Percentiles rank a stretch among this genome's conserved stretches.
Evolutionary conservation across 306 rosid species (phyloP).

Genomic region (Alnus glutinosa): DNA sequence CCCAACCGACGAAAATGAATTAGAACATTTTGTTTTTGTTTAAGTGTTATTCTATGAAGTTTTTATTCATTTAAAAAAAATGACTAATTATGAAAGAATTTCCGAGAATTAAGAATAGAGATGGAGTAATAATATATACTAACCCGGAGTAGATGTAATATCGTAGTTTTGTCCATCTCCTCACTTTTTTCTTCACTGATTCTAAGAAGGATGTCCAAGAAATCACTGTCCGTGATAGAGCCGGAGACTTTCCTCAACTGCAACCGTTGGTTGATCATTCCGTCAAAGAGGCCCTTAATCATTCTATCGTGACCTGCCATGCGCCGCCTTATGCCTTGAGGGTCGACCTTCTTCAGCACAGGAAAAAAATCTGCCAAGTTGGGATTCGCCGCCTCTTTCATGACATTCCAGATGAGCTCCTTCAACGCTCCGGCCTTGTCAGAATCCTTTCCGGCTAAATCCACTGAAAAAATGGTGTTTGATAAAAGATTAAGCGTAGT

Average conservation of each 20-base stretch:
- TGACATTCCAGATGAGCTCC: constrained; percentile 28
- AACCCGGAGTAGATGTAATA: constrained; percentile 39
- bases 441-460: constrained; percentile 29
- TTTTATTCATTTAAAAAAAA: too few species aligned
- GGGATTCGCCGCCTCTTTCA: constrained; percentile 40
- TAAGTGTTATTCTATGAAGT: too few species aligned
- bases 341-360: constrained; percentile 36
- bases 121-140: not conserved
- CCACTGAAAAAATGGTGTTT: constrained; percentile 42
- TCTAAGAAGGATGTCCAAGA: constrained; percentile 46
- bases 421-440: constrained; percentile 32
- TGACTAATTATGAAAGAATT: too few species aligned
- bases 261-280: constrained; percentile 32
- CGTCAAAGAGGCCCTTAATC: constrained; percentile 23
- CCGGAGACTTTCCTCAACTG: constrained; percentile 10
- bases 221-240: constrained; percentile 20
- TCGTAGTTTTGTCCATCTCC: constrained; percentile 29
- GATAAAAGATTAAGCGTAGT: constrained; percentile 48
- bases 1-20: too few species aligned
- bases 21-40: too few species aligned
- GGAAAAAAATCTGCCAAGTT: constrained; percentile 51
- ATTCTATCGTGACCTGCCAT: constrained; percentile 14
- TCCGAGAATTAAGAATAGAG: too few species aligned
- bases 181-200: constrained; percentile 30
- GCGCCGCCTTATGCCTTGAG: constrained; percentile 32